These are phyloP conservation scores for Fraxinus latifolia DNA, from an alignment of 305 asterid genomes.

Conservation along the genomic window DNA sequence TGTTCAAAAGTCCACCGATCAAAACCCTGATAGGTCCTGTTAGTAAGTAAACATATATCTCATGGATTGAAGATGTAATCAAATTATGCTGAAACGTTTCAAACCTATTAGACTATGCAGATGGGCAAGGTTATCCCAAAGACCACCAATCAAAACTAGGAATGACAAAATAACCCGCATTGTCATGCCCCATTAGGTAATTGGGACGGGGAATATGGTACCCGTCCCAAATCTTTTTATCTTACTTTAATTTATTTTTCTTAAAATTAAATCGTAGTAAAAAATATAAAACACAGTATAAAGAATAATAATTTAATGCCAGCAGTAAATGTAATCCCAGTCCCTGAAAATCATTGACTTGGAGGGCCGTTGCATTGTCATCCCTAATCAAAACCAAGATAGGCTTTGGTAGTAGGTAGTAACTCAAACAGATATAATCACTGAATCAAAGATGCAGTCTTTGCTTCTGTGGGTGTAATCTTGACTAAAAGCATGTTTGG, in stretches of 20 bases:
- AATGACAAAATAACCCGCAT: not conserved
- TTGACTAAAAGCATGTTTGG: not conserved
- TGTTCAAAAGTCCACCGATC: not conserved
- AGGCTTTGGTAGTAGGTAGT: not conserved
- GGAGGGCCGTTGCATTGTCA: not conserved
- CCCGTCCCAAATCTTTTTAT: not conserved
- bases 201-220: not conserved
- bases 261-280: too few species aligned
- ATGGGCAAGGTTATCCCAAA: not conserved
- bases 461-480: not conserved
- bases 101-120: not conserved
- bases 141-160: not conserved
- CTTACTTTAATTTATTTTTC: not conserved
- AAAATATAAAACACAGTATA: too few species aligned
- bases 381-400: not conserved
- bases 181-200: not conserved
- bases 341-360: not conserved
- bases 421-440: not conserved
- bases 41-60: not conserved
- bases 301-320: not conserved
- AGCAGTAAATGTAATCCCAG: not conserved
- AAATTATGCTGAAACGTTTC: not conserved
- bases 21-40: not conserved
- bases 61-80: not conserved
- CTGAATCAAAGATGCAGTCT: not conserved